Evolutionary conservation across 768 basidiomycete genomes (phyloP), one percentile per base, ranked within the genome.

Genomic region (Arthromyces matolae): DNA sequence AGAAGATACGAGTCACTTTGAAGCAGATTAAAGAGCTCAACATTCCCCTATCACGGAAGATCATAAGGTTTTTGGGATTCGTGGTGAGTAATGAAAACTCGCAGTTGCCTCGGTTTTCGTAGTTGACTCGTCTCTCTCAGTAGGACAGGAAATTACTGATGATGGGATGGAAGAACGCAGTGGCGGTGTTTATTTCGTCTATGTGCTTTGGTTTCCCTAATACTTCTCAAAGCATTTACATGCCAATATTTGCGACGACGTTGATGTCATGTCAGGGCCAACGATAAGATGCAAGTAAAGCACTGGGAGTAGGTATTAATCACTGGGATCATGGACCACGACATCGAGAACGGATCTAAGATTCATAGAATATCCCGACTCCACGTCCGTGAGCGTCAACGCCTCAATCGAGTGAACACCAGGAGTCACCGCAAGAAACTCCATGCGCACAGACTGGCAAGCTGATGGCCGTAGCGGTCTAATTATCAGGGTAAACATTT

Each of bases 371-470:
- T 78, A 82, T 1, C 83, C 83, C 5, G 83, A 80, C 57, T 88
- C 88, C 4, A 86, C 68, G 54, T 93, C 91, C 1, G 82, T 85
- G 42, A 93, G 67, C 1, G 81, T 82, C 42, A 93, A 66, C 5
- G 77, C 73, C 51, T 87, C 82, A 42, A 93, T 76, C 2, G 83
- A 72, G 59, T 93, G 89, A 2, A 92, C 81, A 3, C 91, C 91
- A 16, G 89, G 83, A 7, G 79, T 75, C 39, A 93, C 69, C 3
- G 91, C 89, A 37, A 93, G 66, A 57, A 93, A 92, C 50, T 85
- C 78, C 84, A 93, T 90, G 32, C 88, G 73, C 20, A 93, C 87
- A 16, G 87, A 89, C 62, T 93, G 90, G 60, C 89, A 90, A 1
- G 88, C 84, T 9, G 81, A 80, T 3, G 90, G 86, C n/a, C 79